phyloP scores from a whole-genome alignment of 129 eudicot species.

The Kitagawia praeruptora region DNA sequence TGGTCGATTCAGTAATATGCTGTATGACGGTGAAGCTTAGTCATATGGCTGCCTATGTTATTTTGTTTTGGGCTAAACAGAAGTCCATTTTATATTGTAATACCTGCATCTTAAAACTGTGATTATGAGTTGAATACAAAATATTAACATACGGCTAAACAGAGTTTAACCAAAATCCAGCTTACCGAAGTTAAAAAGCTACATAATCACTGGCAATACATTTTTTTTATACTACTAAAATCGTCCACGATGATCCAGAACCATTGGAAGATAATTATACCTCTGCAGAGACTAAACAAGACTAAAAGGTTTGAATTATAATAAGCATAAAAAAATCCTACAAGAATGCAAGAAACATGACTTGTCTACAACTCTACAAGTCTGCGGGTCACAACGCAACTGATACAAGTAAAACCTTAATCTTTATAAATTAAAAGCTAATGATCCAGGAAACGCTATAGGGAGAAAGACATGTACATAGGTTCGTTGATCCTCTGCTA shows the following conservation, averaged over 20 bases:
- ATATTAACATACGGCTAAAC: background rate
- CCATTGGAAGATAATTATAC: background rate
- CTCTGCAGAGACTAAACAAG: background rate
- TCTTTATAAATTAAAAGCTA: background rate
- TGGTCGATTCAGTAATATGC: background rate
- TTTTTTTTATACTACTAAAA: background rate
- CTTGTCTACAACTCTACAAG: background rate
- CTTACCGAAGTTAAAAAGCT: background rate
- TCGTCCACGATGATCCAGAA: background rate
- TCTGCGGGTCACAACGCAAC: background rate
- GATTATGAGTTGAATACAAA: background rate
- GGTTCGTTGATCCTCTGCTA: slow-evolving; percentile 1
- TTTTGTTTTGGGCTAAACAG: background rate
- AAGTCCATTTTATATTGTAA: background rate
- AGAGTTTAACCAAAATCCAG: background rate
- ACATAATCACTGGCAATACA: background rate
- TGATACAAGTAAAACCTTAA: background rate
- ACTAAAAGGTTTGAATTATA: background rate
- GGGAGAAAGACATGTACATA: slow-evolving; percentile 3
- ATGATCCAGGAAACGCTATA: background rate
- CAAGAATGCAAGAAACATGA: background rate
- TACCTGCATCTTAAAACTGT: background rate
- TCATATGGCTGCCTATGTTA: background rate
- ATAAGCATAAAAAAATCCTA: background rate
- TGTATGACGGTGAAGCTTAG: background rate